Percentiles rank a stretch among this genome's conserved stretches.
These are phyloP conservation scores for Backusella circina DNA, from an alignment of 192 early-diverging fungal genomes.

Conservation along the genomic window DNA sequence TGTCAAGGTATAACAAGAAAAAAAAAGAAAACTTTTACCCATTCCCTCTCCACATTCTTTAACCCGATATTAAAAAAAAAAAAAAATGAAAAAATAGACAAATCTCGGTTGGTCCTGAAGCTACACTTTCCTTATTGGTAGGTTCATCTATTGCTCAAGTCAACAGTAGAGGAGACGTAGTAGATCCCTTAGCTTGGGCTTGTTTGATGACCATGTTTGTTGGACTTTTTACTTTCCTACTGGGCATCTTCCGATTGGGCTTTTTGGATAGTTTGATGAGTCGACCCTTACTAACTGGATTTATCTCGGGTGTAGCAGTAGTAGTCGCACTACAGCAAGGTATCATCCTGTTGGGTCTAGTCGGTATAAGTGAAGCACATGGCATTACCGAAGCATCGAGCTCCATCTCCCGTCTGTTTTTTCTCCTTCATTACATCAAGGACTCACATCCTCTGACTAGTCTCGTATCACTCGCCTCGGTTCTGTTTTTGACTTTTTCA, in stretches of 20 bases:
- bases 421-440: conserved; percentile 63
- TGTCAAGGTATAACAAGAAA: conserved; percentile 58
- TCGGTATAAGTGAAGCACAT: conserved; percentile 32
- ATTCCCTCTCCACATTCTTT: not conserved
- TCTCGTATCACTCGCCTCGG: conserved; percentile 61
- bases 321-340: conserved; percentile 91
- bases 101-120: conserved; percentile 93
- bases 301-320: conserved; percentile 91
- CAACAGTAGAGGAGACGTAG: conserved; percentile 42
- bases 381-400: conserved; percentile 65
- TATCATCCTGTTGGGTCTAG: conserved; percentile 70
- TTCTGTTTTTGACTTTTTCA: conserved; percentile 64
- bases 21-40: not conserved
- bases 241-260: conserved; percentile 97
- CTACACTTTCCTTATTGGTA: conserved; percentile 85
- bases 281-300: conserved; percentile 90
- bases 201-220: conserved; percentile 80
- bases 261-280: conserved; percentile 96
- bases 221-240: conserved; percentile 88
- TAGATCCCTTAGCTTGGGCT: conserved; percentile 56
- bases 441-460: conserved; percentile 68
- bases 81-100: conserved; percentile 47
- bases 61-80: not conserved
- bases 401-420: conserved; percentile 72
- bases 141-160: conserved; percentile 58